Evolutionary conservation across 495 filamentous ascomycete species (phyloP).

Genomic region (Aspergillus asperescens): DNA sequence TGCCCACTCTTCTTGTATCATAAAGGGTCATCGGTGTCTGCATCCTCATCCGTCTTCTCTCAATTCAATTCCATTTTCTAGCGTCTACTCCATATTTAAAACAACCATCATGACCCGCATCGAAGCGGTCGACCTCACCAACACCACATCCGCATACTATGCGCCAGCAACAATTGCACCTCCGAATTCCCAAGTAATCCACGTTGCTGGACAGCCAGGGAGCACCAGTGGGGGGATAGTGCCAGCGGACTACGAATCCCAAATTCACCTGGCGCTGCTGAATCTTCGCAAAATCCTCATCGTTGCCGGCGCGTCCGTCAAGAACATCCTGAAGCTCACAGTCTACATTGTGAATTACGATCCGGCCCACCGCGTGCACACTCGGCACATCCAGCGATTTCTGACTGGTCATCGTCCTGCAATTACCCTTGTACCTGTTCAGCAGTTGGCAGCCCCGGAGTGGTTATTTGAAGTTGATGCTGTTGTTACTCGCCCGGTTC

Average conservation of each 20-base stretch:
- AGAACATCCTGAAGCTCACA: slow-evolving; percentile 30
- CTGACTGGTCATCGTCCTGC: slow-evolving; percentile 27
- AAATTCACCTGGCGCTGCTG: slow-evolving; percentile 28
- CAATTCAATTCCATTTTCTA: too few species aligned
- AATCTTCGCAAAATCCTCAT: slow-evolving; percentile 23
- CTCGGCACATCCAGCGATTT: slow-evolving; percentile 24
- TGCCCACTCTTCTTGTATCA: too few species aligned
- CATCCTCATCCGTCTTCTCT: too few species aligned
- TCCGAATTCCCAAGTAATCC: neutral
- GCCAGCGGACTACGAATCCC: slow-evolving; percentile 24
- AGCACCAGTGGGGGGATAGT: slow-evolving; percentile 14
- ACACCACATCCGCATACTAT: slow-evolving; percentile 4
- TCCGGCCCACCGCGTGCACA: slow-evolving; percentile 18
- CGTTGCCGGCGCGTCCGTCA: slow-evolving; percentile 11
- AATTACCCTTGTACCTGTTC: slow-evolving; percentile 29
- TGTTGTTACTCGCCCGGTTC: slow-evolving; percentile 18
- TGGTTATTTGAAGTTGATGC: slow-evolving; percentile 38
- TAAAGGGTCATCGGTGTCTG: too few species aligned
- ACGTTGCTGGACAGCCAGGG: slow-evolving; percentile 28
- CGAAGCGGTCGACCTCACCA: neutral
- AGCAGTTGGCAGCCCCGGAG: slow-evolving; percentile 24
- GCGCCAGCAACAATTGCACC: slow-evolving; percentile 2
- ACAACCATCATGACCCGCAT: neutral
- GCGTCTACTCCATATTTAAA: too few species aligned
- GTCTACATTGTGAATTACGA: slow-evolving; percentile 35